Evolutionary conservation across 805 yeast species (phyloP).

Genomic region (Candida argentea): DNA sequence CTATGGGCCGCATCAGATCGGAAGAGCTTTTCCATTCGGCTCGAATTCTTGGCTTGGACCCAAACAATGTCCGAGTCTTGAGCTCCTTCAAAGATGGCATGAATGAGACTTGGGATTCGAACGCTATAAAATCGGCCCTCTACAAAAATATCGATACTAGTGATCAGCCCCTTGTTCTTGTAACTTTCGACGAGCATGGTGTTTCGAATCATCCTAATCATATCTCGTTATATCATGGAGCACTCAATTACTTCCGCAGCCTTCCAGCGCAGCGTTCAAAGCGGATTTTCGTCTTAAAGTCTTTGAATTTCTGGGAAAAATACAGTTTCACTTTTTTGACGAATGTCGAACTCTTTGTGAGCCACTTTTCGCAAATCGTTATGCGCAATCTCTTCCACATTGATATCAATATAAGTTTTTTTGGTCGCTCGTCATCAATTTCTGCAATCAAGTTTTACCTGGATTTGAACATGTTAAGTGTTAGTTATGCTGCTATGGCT

Average conservation of each 20-base stretch:
- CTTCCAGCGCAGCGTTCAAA: not conserved
- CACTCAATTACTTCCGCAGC: constrained; percentile 18
- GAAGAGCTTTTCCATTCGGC: constrained; percentile 52
- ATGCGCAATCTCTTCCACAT: constrained; percentile 21
- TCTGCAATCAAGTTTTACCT: constrained; percentile 29
- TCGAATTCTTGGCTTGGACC: constrained; percentile 39
- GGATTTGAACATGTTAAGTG: constrained; percentile 29
- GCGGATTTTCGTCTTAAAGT: constrained; percentile 20
- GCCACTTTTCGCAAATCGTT: constrained; percentile 22
- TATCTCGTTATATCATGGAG: constrained; percentile 48
- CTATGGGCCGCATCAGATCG: constrained; percentile 55
- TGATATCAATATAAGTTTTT: constrained; percentile 29
- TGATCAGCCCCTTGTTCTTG: constrained; percentile 25
- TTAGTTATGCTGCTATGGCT: constrained; percentile 61
- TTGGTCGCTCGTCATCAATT: constrained; percentile 11
- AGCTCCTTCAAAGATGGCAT: constrained; percentile 53
- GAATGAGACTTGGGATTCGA: constrained; percentile 51
- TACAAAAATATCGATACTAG: constrained; percentile 13
- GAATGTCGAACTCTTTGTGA: constrained; percentile 29
- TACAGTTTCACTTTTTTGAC: constrained; percentile 40
- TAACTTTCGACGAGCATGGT: constrained; percentile 79
- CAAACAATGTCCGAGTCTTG: constrained; percentile 35
- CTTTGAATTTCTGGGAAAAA: constrained; percentile 33
- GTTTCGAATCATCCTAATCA: constrained; percentile 89
- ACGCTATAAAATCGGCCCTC: constrained; percentile 31